These are phyloP conservation scores for Leptomonas pyrrhocoris DNA, from an alignment of 208 protist species.

Conservation along the genomic window DNA sequence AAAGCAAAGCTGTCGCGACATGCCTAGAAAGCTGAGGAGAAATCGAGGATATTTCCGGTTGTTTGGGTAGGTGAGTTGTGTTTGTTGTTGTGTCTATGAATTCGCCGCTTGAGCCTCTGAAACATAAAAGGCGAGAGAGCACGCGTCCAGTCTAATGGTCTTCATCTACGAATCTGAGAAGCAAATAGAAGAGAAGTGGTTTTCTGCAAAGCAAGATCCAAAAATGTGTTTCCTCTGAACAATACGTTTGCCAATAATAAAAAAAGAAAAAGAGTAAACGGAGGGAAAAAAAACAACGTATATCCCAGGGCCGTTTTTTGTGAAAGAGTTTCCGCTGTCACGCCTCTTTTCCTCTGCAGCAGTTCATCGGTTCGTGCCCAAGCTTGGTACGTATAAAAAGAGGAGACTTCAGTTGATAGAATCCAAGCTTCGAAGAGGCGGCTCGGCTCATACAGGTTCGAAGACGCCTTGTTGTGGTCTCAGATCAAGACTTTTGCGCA, in stretches of 20 bases:
- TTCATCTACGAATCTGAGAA: not conserved
- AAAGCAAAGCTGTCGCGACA: too few species aligned
- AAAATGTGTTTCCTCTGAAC: not conserved
- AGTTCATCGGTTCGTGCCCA: not conserved
- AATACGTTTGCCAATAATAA: not conserved
- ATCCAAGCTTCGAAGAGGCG: not conserved
- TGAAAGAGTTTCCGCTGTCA: not conserved
- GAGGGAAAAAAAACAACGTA: not conserved
- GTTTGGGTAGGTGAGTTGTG: too few species aligned
- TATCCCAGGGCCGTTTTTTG: not conserved
- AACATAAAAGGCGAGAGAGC: too few species aligned
- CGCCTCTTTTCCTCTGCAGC: not conserved
- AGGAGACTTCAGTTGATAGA: too few species aligned
- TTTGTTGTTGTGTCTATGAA: too few species aligned
- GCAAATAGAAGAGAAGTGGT: not conserved
- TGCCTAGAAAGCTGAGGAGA: too few species aligned
- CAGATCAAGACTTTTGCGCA: slow-evolving; percentile 38
- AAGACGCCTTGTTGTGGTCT: slow-evolving; percentile 27
- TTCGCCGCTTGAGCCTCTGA: too few species aligned
- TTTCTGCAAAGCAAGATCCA: not conserved
- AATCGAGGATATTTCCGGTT: too few species aligned
- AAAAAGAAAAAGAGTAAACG: not conserved
- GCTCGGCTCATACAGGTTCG: slow-evolving; percentile 23
- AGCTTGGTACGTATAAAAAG: too few species aligned
- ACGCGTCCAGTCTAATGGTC: too few species aligned